Percentiles rank a stretch among this genome's conserved stretches.
Conservation (phyloP, 208 protist species). For the Leishmania arabica region DNA sequence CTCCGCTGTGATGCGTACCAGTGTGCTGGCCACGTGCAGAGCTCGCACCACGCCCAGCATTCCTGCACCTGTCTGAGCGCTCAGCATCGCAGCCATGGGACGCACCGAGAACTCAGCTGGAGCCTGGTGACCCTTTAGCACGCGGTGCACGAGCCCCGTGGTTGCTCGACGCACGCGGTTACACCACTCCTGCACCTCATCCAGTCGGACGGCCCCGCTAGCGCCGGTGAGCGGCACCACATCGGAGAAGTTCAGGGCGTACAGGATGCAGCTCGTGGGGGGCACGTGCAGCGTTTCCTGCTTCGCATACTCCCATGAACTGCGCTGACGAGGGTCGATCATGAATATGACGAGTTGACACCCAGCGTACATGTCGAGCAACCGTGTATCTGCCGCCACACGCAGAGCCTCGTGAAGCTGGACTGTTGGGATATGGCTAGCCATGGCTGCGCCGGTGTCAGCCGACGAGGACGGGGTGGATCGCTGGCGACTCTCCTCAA, state of each 20-base stretch:
- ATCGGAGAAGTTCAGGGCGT: constrained; percentile 66
- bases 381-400: constrained; percentile 44
- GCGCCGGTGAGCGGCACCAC: not conserved
- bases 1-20: constrained; percentile 46
- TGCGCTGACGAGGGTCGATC: constrained; percentile 56
- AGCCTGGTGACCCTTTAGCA: constrained; percentile 46
- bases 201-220: constrained; percentile 34
- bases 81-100: constrained; percentile 55
- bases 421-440: constrained; percentile 10
- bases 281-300: constrained; percentile 59
- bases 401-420: constrained; percentile 35
- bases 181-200: constrained; percentile 55
- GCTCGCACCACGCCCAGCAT: constrained; percentile 46
- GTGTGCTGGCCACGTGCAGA: constrained; percentile 65
- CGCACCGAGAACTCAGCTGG: constrained; percentile 41
- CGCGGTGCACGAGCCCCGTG: constrained; percentile 46
- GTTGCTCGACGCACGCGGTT: constrained; percentile 37
- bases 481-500: constrained; percentile 48
- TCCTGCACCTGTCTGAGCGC: constrained; percentile 46
- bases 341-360: constrained; percentile 74
- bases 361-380: constrained; percentile 60
- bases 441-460: not conserved
- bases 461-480: constrained; percentile 13
- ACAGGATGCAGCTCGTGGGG: constrained; percentile 53
- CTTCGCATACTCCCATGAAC: constrained; percentile 69